Conservation (phyloP, 805 yeast genomes). For the Metschnikowia hibisci region DNA sequence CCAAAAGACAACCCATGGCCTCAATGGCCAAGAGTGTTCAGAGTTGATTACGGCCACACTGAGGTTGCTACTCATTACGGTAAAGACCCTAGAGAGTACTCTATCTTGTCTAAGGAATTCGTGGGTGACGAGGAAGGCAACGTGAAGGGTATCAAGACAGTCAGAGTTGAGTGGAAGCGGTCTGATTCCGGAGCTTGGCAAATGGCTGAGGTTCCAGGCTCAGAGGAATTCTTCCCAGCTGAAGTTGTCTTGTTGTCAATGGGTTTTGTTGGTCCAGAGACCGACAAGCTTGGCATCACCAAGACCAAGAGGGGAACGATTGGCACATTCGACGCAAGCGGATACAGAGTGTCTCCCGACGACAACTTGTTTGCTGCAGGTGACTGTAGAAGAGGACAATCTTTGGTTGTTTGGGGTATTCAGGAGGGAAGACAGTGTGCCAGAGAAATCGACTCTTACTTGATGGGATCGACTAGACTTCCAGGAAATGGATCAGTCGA, state of each 20-base stretch:
- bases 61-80: conserved; percentile 95
- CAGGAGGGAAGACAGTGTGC: conserved; percentile 99
- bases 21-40: conserved; percentile 97
- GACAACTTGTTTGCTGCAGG: conserved; percentile 91
- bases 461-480: conserved; percentile 74
- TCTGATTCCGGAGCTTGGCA: conserved; percentile 97
- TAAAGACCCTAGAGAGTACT: conserved; percentile 95
- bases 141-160: conserved; percentile 92
- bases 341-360: conserved; percentile 59
- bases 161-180: conserved; percentile 96
- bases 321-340: conserved; percentile 53
- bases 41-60: conserved; percentile 96
- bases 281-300: conserved; percentile 62
- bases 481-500: conserved; percentile 95
- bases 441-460: conserved; percentile 76
- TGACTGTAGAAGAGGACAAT: conserved; percentile 98
- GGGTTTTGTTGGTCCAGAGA: conserved; percentile 98
- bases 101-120: conserved; percentile 91
- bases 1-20: conserved; percentile 99
- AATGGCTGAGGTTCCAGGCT: conserved; percentile 95
- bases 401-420: conserved; percentile 98
- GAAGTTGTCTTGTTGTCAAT: conserved; percentile 89
- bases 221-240: conserved; percentile 92
- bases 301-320: conserved; percentile 86
- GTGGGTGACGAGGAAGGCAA: conserved; percentile 93